phyloP scores from a whole-genome alignment of 176 grass and related monocot genomes.

The Avena sativa region DNA sequence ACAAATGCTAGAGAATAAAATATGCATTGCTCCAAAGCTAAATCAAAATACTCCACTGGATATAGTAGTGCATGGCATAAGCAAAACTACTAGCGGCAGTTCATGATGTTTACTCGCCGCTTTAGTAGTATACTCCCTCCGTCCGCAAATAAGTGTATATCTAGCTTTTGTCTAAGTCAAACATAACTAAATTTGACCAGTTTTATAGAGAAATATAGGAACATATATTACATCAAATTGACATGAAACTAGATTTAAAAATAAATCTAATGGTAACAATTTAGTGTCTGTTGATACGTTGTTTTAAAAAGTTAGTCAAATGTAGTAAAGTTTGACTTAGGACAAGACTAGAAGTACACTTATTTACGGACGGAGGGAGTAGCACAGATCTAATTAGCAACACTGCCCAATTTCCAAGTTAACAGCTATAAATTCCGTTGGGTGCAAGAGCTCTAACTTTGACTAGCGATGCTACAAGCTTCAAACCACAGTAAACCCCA shows the following conservation, averaged over 20 bases:
- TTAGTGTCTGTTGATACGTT: too few relatives aligned
- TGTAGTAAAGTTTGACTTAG: too few relatives aligned
- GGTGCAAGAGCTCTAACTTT: neutral
- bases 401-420: conserved; percentile 10
- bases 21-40: conserved; percentile 6
- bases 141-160: too few relatives aligned
- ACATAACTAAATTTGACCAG: too few relatives aligned
- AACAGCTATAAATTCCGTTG: neutral
- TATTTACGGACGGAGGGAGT: too few relatives aligned
- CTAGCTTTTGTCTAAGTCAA: too few relatives aligned
- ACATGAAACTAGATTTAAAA: too few relatives aligned
- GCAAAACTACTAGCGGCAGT: neutral
- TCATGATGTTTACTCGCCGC: neutral
- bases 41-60: neutral
- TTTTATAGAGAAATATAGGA: too few relatives aligned
- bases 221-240: too few relatives aligned
- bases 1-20: conserved; percentile 28
- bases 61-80: neutral
- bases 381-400: conserved; percentile 9
- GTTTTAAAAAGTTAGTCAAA: too few relatives aligned
- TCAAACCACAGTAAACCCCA: neutral
- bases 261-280: too few relatives aligned
- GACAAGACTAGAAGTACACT: too few relatives aligned
- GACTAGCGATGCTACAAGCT: neutral
- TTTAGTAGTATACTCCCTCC: neutral